Evolutionary conservation across 345 rosid genomes (phyloP), one percentile per base, ranked within the genome.

Genomic region (Salix udensis): DNA sequence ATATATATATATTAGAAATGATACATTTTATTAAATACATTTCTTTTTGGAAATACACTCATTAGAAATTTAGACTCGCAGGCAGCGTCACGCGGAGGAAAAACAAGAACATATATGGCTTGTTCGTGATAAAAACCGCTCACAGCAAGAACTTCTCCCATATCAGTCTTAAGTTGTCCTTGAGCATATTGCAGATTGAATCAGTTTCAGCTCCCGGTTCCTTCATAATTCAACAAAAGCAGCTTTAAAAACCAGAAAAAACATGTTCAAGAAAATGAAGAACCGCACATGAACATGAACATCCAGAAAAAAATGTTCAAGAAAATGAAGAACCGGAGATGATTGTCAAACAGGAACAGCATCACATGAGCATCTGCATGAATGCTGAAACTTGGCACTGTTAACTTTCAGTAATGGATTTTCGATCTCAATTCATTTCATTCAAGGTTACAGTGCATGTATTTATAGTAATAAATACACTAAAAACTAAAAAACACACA

Each of bases 131-230:
- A 68, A 34, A 21, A 77, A 50, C 11, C 9, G 66, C 39, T 77
- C 80, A 31, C 81, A 73, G 68, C 75, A 79, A 76, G 84, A 89
- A 86, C 34, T 78, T 68, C 15, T 78, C 81, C 90, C 90, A 86
- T 68, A 89, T 80, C 84, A 86, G 36, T 69, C 31, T 78, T 30
- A 89, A 62, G 28, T 15, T 80, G 72, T 80, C 90, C 60, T 84
- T 69, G 16, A 89, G 87, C 85, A 82, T 68, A 2, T 76, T 67
- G 1, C 74, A 73, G 36, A 80, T 73, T 26, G 61, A 46, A 31
- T 71, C 77, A 13, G 7, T 34, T 44, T 75, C 82, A 28, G 64
- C 84, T 28, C 74, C 72, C 21, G 60, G 55, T 72, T 79, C 87
- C 92, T 84, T 84, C 75, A 65, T 74, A 69, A 37, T 4, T 12